These are phyloP conservation scores for Kokia cookei DNA, from an alignment of 441 rosid species.

Conservation along the genomic window DNA sequence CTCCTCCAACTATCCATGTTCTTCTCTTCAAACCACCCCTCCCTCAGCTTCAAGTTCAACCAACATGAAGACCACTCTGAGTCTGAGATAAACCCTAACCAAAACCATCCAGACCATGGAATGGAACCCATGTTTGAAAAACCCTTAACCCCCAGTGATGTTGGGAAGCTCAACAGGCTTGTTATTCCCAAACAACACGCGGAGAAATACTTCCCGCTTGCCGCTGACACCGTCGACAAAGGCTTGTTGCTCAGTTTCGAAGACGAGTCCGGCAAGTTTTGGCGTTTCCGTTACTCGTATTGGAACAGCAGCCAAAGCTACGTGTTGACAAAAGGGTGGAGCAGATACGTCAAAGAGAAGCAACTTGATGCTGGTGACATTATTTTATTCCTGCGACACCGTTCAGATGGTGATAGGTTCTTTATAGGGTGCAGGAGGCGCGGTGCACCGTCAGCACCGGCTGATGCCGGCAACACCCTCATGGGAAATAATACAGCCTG, in stretches of 20 bases:
- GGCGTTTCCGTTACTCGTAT: constrained; percentile 93
- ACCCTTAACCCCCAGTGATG: constrained; percentile 87
- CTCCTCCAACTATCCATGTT: constrained; percentile 19
- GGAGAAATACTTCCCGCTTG: constrained; percentile 78
- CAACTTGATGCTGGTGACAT: constrained; percentile 87
- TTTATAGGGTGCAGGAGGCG: constrained; percentile 84
- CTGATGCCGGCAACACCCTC: not conserved
- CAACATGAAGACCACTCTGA: constrained; percentile 22
- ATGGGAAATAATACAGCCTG: not conserved
- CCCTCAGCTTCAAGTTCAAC: constrained; percentile 32
- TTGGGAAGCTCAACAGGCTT: constrained; percentile 93
- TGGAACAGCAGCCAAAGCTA: constrained; percentile 98
- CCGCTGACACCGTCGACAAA: constrained; percentile 51
- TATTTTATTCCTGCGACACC: constrained; percentile 72
- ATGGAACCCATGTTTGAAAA: constrained; percentile 78
- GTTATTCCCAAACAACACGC: constrained; percentile 97
- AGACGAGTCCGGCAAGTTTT: constrained; percentile 84
- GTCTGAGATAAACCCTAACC: constrained; percentile 1
- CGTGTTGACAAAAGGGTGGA: constrained; percentile 96
- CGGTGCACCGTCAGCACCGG: constrained; percentile 20
- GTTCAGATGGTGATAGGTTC: constrained; percentile 42
- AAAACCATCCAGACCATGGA: constrained; percentile 10
- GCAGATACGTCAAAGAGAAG: constrained; percentile 91
- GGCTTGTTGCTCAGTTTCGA: constrained; percentile 72
- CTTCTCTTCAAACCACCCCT: constrained; percentile 19